Base-by-base conservation (phyloP, 176 grass and related monocot genomes). In the Oryza longistaminata region DNA sequence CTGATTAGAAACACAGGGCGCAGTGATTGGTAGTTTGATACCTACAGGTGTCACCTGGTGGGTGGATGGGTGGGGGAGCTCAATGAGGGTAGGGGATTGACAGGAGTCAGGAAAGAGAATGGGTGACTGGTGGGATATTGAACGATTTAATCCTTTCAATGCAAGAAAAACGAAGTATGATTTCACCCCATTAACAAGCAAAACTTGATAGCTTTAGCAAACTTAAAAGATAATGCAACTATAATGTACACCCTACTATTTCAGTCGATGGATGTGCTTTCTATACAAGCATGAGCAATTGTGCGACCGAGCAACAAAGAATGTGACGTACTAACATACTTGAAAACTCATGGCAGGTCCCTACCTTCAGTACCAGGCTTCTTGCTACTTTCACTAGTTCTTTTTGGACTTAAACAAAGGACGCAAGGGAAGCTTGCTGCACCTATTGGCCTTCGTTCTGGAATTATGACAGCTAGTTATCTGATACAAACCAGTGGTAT, bases 381-480 rank as follows among this genome's bases (percentile, higher is more conserved):
- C 75, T 84, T 95, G 65, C 81, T 99, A 75, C 85, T 99, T 86
- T 99, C 96, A 68, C 65, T 99, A 27, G 81, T 87, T 55, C 91
- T 94, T 81, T 94, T 89, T 80, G 96, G 93, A 83, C 89, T 99
- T 72, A 99, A 95, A 35, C 93, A 96, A 90, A 91, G 83, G 78
- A 90, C 74, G 7, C 53, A 72, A 34, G 88, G 91, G 55, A 96
- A 92, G 72, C 90, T 99, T 19, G 90, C 90, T 84, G 93, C 90
- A 43, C 96, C 96, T 17, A 92, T 99, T 68, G 96, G 93, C 27
- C 24, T 95, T 78, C 93, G 96, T 44, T 80, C 91, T 50, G 96
- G 93, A 87, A 96, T 96, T 81, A 93, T 96, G 88, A 86, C 80
- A 64, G 72, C 91, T 49, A 96, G 85, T 88, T 94, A 94, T 89